Evolutionary conservation across 345 rosid species (phyloP).

Genomic region (Barbarea vulgaris): DNA sequence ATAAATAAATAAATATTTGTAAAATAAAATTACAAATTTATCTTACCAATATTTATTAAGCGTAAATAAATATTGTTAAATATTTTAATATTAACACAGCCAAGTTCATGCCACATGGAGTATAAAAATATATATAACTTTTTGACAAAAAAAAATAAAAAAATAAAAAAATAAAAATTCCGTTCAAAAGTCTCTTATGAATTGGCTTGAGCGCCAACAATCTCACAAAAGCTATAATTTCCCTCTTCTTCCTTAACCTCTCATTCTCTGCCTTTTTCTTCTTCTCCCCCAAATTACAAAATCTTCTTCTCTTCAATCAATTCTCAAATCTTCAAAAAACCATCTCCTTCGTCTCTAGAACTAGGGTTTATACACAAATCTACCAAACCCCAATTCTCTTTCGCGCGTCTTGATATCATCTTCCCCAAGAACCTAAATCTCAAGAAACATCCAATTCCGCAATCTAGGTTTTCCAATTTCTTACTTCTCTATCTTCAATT

Average conservation of each 20-base stretch:
- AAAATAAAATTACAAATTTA: too few relatives aligned
- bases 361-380: not conserved
- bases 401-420: not conserved
- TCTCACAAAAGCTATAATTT: conserved; percentile 4
- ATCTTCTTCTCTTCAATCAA: not conserved
- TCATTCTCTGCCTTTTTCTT: conserved; percentile 1
- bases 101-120: too few relatives aligned
- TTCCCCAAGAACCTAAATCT: not conserved
- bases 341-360: not conserved
- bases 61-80: too few relatives aligned
- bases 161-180: not conserved
- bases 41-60: too few relatives aligned
- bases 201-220: conserved; percentile 14
- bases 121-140: too few relatives aligned
- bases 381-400: not conserved
- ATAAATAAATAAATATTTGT: too few relatives aligned
- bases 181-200: not conserved
- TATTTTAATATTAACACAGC: too few relatives aligned
- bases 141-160: too few relatives aligned
- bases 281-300: not conserved
- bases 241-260: conserved; percentile 18
- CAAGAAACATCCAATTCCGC: not conserved
- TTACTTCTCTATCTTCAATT: not conserved
- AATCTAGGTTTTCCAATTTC: not conserved
- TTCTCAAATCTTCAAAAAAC: not conserved